Evolutionary conservation across 2,329 filamentous ascomycete genomes (phyloP), one percentile per base, ranked within the genome.

Genomic region (Sporothrix mexicana): DNA sequence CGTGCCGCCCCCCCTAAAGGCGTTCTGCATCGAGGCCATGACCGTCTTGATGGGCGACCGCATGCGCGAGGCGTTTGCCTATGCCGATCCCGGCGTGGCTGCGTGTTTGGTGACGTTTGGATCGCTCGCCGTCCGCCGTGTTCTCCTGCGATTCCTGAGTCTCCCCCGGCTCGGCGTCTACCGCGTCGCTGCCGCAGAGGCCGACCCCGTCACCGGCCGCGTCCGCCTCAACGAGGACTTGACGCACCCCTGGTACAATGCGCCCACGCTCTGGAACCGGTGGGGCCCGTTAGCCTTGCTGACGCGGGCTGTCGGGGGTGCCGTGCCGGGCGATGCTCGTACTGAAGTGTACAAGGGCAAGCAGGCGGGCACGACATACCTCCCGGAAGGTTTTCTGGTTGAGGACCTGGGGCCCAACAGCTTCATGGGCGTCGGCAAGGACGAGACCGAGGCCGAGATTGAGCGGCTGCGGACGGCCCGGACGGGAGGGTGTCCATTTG

Each of bases 201-300:
- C 86, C 0, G 86, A 92, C 74, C 81, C 83, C 10, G 80, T 84
- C 43, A 86, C 87, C 0, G 87, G 87, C 0, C 85, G 87, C 2
- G 85, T 89, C 74, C 83, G 85, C 70, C 79, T 77, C 79, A 76
- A 82, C 0, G 76, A 83, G 51, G 92, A 89, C 80, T 84, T 90
- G 36, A 87, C 88, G 12, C 86, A 89, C 64, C 92, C 91, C 2
- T 92, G 88, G 80, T 93, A 93, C 79, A 83, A 88, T 30, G 84
- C 86, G 74, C 84, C 85, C 41, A 91, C 87, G 0, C 79, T 87
- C 55, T 88, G 85, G 88, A 88, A 85, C 77, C 87, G 88, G 73
- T 93, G 87, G 89, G 88, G 88, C 1, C 90, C 85, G 0, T 79
- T 80, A 73, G 89, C 85, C 0, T 85, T 85, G 84, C 73, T 88